Base-by-base conservation (phyloP, 345 rosid genomes). In the Linum trigynum region DNA sequence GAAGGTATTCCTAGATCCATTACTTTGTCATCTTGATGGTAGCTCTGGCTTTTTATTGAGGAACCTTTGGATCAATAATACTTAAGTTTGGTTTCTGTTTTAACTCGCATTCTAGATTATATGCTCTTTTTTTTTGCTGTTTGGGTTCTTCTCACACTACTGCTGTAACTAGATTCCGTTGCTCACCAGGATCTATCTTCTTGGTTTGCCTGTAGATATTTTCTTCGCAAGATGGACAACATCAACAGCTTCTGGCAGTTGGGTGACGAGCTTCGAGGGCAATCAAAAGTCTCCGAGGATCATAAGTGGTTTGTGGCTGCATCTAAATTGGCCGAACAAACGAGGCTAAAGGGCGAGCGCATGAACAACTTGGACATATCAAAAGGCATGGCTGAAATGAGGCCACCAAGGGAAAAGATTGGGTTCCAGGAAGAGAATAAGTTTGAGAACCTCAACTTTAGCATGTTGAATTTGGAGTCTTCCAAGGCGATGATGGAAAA, bases 211-310 rank as follows among this genome's bases (percentile, higher is more conserved):
- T 15, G 55, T 64, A 69, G 67, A 74, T 55, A 65, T 74, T 15
- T 48, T 2, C 61, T 23, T 23, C 67, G 81, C 75, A 78, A 76
- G 73, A 87, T 83, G 85, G 90, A 82, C 62, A 78, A 12, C 72
- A 69, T 83, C 76, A 76, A 72, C 37, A 90, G 88, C 84, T 90
- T 85, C 75, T 94, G 99, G 97, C 92, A 90, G 65, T 66, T 94
- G 73, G 99, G 96, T 15, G 99, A 94, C 74, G 97, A 94, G 76
- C 92, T 94, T 23, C 85, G 99, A 68, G 97, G 96, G 64, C 97
- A 88, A 66, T 76, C 90, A 3, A 88, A 82, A 82, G 88, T 75
- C 51, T 65, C 92, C 2, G 97, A 94, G 80, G 99, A 94, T 76
- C 89, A 84, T 59, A 78, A 89, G 57, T 94, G 99, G 99, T 66